phyloP scores from a whole-genome alignment of 2,329 filamentous ascomycete species.

The Aotearoamyces nothofagi region DNA sequence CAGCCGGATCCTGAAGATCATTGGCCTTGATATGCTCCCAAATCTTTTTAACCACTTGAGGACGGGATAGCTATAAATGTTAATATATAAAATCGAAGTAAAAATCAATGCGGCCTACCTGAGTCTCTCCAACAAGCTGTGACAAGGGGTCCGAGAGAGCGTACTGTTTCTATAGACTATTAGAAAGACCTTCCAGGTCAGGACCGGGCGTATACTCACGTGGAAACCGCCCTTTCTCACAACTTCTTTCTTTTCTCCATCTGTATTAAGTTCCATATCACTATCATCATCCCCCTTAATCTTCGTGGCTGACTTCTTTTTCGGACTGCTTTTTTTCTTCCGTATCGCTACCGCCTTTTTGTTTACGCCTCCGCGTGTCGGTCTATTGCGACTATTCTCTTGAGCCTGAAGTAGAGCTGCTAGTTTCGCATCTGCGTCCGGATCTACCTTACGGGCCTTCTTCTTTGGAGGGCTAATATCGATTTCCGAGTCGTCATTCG shows the following conservation, averaged over 20 bases:
- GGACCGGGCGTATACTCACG: conserved; percentile 29
- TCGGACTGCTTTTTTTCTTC: conserved; percentile 49
- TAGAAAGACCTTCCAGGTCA: not conserved
- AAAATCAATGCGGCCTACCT: conserved; percentile 39
- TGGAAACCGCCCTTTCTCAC: conserved; percentile 84
- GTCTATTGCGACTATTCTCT: conserved; percentile 57
- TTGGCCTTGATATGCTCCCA: conserved; percentile 90
- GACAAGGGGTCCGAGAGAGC: conserved; percentile 55
- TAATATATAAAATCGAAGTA: not conserved
- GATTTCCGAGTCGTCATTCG: too few relatives aligned
- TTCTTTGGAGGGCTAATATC: conserved; percentile 41
- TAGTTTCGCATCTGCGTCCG: conserved; percentile 72
- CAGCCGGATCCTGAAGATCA: conserved; percentile 75
- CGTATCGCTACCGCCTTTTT: conserved; percentile 26
- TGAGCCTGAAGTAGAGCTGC: conserved; percentile 85
- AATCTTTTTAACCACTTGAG: conserved; percentile 89
- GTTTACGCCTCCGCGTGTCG: conserved; percentile 58
- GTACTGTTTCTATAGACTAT: conserved; percentile 45
- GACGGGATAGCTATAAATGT: conserved; percentile 61
- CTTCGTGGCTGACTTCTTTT: conserved; percentile 60
- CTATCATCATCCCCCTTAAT: conserved; percentile 69
- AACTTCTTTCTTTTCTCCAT: conserved; percentile 46
- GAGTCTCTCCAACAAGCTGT: conserved; percentile 53
- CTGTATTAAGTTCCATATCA: conserved; percentile 39
- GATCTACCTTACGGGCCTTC: conserved; percentile 42